Evolutionary conservation across 2,329 filamentous ascomycete genomes (phyloP), one percentile per base, ranked within the genome.

Genomic region (Gremmenia infestans): DNA sequence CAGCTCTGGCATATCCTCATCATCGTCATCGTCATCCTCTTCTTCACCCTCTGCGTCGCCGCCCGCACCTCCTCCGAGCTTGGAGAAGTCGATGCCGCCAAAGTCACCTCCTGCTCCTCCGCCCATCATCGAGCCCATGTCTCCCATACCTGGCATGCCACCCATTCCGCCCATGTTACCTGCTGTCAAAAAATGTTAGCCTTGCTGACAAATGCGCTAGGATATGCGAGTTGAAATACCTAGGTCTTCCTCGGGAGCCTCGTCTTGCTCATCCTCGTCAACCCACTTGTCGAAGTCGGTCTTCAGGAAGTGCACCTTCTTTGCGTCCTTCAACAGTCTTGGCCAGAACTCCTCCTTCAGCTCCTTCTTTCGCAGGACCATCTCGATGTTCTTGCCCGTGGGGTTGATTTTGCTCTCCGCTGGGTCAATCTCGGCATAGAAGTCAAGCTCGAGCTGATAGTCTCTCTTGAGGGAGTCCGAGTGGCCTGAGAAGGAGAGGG

Each of bases 321-420:
- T 87, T 65, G 79, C 74, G 59, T 93, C 89, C 86, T 97, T 97
- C 72, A 97, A 81, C 69, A 99, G 82, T 63, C 94, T 86, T 61
- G 92, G 92, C 94, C 94, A 99, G 83, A 87, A 97, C 76, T 94
- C 91, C 70, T 91, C 85, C 76, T 91, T 89, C 63, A 94, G 81
- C 71, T 96, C 91, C 86, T 97, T 97, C 89, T 99, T 99, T 76
- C 90, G 85, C 73, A 99, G 82, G 72, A 96, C 89, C 68, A 97
- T 75, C 79, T 96, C 88, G 65, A 97, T 80, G 70, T 91, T 91
- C 75, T 93, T 91, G 70, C 83, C 80, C 47, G 88, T 95, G 82
- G 97, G 91, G 80, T 90, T 85, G 71, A 88, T 84, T 79, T 93
- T 94, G 80, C 84, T 90, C 74, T 89, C 85, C 59, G 82, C 83